Evolutionary conservation across 2,329 filamentous ascomycete species (phyloP), one percentile per base, ranked within the genome.

Genomic region (Aspergillus sergii): DNA sequence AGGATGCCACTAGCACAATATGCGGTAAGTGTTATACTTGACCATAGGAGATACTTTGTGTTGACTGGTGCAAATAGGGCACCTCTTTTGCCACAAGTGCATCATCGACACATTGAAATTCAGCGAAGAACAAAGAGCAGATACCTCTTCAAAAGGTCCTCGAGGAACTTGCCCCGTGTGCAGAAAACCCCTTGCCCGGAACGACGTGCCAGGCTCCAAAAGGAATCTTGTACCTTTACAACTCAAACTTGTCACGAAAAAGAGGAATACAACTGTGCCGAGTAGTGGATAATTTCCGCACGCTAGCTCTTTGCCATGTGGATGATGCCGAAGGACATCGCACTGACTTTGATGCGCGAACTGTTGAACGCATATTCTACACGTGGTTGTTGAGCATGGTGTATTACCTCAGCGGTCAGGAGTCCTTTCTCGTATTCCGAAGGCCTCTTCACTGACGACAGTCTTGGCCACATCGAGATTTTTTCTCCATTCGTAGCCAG

Each of bases 11-110:
- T 2, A 84, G 82, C 3, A 89, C 87, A 3, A 75, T 81, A 26
- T 89, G 87, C 70, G 87, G 86, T 88, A 79, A 60, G 83, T 78
- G 26, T 32, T 16, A 23, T 12, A 41, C 16, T 46, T 3, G 21
- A 9, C 2, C 32, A 23, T 3, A 50, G 12, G 11, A 19, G 11
- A 23, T 58, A 19, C 34, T 21, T 63, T 30, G 54, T 48, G 62
- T 61, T 68, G 21, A 70, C 50, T 41, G 12, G 39, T 41, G 39
- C 21, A 11, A 32, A 11, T 61, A 88, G 86, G 87, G 0, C 87
- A 89, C 70, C 79, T 89, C 28, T 89, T 89, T 74, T 89, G 87
- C 72, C 86, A 89, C 68, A 83, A 84, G 41, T 89, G 87, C 68
- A 83, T 89, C 48, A 82, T 85, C 57, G 84, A 88, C 71, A 84